Evolutionary conservation across 257 asterid species (phyloP).

Genomic region (Asclepias syriaca): DNA sequence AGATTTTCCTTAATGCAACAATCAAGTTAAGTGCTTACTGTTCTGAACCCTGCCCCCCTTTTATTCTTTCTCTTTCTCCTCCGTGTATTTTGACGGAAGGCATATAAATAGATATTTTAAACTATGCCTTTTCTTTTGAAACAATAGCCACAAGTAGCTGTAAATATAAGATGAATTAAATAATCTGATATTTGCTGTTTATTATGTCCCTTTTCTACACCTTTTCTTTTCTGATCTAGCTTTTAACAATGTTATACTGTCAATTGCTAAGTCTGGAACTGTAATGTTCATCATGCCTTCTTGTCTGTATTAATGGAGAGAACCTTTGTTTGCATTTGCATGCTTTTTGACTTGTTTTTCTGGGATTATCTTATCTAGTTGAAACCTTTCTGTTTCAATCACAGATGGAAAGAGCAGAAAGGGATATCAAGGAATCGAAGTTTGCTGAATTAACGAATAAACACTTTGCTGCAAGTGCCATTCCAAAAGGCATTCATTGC

Average conservation of each 20-base stretch:
- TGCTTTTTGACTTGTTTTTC: not conserved
- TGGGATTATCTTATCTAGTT: not conserved
- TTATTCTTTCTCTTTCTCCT: not conserved
- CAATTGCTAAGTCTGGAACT: not conserved
- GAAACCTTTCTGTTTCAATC: constrained; percentile 4
- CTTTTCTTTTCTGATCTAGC: not conserved
- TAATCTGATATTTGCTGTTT: not conserved
- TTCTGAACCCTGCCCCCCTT: not conserved
- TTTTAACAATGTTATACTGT: not conserved
- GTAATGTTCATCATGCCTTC: not conserved
- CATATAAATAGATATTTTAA: not conserved
- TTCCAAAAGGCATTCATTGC: constrained; percentile 90
- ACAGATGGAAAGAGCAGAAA: constrained; percentile 70
- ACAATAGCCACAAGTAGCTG: not conserved
- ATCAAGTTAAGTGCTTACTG: not conserved
- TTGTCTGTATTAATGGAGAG: not conserved
- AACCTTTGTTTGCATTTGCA: not conserved
- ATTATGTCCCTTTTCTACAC: not conserved
- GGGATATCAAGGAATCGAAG: constrained; percentile 74
- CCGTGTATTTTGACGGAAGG: not conserved
- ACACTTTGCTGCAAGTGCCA: constrained; percentile 93
- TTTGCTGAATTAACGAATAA: constrained; percentile 81
- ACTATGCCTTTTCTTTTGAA: not conserved
- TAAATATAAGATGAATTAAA: not conserved
- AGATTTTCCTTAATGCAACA: not conserved